A percentile compares a stretch with the other conserved stretches of the same genome.
Evolutionary conservation across 2,329 filamentous ascomycete species (phyloP).

Genomic region (Fonsecaea monophora): DNA sequence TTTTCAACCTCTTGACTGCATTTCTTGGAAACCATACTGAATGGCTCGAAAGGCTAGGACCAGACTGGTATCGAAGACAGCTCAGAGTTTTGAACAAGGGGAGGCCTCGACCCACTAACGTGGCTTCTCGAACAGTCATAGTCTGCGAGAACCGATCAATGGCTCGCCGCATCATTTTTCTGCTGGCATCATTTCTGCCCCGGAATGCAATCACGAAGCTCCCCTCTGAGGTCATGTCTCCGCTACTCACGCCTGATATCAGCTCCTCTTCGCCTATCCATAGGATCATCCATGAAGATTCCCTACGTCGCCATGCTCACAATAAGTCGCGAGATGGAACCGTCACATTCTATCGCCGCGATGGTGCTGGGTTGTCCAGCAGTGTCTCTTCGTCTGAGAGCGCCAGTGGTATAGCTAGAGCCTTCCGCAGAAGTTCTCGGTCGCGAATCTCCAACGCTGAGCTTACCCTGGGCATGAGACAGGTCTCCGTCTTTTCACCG

Average conservation of each 20-base stretch:
- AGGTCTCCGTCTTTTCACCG: conserved; percentile 51
- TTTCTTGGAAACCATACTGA: conserved; percentile 67
- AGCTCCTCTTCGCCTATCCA: conserved; percentile 27
- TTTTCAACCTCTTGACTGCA: conserved; percentile 64
- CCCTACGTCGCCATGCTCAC: conserved; percentile 27
- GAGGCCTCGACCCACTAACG: conserved; percentile 55
- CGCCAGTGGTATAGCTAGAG: conserved; percentile 35
- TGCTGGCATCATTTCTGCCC: conserved; percentile 65
- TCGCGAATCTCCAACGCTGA: conserved; percentile 12
- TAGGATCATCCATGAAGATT: conserved; percentile 21
- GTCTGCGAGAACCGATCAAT: conserved; percentile 66
- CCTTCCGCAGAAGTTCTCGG: conserved; percentile 21
- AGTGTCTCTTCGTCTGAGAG: conserved; percentile 55
- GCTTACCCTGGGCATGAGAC: conserved; percentile 9
- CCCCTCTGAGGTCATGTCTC: conserved; percentile 29
- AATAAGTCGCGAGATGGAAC: conserved; percentile 27
- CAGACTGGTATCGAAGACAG: conserved; percentile 61
- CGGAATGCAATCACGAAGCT: conserved; percentile 34
- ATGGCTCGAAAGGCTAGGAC: conserved; percentile 63
- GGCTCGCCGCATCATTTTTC: conserved; percentile 63
- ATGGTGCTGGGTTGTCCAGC: conserved; percentile 43
- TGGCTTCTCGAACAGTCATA: conserved; percentile 63
- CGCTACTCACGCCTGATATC: conserved; percentile 33
- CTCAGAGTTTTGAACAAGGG: conserved; percentile 57
- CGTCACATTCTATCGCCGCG: conserved; percentile 26